Conservation (phyloP, 2,329 filamentous ascomycete species). For the Penicillium sp. region DNA sequence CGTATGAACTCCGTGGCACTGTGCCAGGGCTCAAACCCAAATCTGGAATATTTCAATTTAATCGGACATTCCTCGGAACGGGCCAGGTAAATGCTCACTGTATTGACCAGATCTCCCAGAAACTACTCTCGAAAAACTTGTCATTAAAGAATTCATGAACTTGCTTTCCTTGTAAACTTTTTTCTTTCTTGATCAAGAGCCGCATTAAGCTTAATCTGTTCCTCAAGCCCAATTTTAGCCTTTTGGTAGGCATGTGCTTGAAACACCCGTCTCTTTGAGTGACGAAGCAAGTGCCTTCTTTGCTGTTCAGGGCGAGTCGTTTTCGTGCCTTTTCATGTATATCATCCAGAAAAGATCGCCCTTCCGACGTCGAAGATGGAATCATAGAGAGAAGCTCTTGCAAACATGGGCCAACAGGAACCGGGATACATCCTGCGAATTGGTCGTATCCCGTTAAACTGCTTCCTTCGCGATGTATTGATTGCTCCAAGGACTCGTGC, state of each 20-base stretch:
- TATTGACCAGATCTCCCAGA: conserved; percentile 19
- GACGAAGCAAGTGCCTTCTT: neutral
- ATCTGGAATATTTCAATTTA: conserved; percentile 3
- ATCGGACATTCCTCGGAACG: neutral
- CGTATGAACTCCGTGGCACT: conserved; percentile 18
- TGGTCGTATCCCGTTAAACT: conserved; percentile 15
- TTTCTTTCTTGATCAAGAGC: conserved; percentile 11
- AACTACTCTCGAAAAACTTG: conserved; percentile 13
- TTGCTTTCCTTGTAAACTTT: conserved; percentile 6
- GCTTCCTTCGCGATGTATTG: conserved; percentile 9
- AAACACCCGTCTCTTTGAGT: neutral
- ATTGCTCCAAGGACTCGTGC: conserved; percentile 7
- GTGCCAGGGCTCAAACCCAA: conserved; percentile 20
- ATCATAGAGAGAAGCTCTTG: conserved; percentile 12
- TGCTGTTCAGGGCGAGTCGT: neutral
- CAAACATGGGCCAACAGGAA: conserved; percentile 10
- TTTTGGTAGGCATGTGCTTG: neutral
- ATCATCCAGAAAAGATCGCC: neutral
- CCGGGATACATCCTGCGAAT: conserved; percentile 18
- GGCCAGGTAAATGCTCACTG: conserved; percentile 6
- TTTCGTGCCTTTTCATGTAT: neutral
- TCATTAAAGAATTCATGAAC: conserved; percentile 9
- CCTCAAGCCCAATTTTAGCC: conserved; percentile 8
- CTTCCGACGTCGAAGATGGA: conserved; percentile 7
- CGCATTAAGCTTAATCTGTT: conserved; percentile 5